Evolutionary conservation across 345 rosid species (phyloP).

Genomic region (Sonneratia alba): DNA sequence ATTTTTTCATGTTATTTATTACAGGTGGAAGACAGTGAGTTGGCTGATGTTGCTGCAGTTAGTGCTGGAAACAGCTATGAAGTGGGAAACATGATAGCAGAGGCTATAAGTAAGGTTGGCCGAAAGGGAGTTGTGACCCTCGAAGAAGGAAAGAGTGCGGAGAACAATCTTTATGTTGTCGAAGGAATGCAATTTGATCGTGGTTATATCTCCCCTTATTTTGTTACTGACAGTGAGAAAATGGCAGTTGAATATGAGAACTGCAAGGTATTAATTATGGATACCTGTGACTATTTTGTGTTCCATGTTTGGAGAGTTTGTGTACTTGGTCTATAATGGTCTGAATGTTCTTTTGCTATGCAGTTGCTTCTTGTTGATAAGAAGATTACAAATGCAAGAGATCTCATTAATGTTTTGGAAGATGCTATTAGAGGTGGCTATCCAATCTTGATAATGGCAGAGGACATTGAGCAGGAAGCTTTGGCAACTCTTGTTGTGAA

Average conservation of each 20-base stretch:
- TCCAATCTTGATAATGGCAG: conserved; percentile 72
- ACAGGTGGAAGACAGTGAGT: conserved; percentile 98
- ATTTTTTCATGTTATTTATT: conserved; percentile 9
- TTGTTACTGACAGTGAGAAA: conserved; percentile 93
- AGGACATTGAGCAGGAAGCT: conserved; percentile 98
- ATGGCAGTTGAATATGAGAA: conserved; percentile 95
- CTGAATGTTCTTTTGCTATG: conserved; percentile 8
- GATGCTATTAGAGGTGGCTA: conserved; percentile 79
- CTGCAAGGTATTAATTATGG: conserved; percentile 59
- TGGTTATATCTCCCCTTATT: conserved; percentile 96
- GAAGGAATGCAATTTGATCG: conserved; percentile 99
- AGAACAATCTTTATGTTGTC: conserved; percentile 87
- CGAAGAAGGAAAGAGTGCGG: conserved; percentile 98
- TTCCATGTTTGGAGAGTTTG: neutral
- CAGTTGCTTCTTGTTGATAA: conserved; percentile 97
- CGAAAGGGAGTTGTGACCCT: conserved; percentile 94
- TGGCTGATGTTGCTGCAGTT: conserved; percentile 98
- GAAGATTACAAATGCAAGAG: conserved; percentile 94
- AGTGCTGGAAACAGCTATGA: conserved; percentile 96
- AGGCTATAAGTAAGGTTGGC: conserved; percentile 96
- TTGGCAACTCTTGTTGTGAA: conserved; percentile 93
- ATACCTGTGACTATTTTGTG: neutral
- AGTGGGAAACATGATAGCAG: conserved; percentile 95
- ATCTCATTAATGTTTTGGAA: conserved; percentile 73
- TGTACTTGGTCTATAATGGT: neutral